Conservation (phyloP, 140 eudicot genomes). For the Senecio squalidus region DNA sequence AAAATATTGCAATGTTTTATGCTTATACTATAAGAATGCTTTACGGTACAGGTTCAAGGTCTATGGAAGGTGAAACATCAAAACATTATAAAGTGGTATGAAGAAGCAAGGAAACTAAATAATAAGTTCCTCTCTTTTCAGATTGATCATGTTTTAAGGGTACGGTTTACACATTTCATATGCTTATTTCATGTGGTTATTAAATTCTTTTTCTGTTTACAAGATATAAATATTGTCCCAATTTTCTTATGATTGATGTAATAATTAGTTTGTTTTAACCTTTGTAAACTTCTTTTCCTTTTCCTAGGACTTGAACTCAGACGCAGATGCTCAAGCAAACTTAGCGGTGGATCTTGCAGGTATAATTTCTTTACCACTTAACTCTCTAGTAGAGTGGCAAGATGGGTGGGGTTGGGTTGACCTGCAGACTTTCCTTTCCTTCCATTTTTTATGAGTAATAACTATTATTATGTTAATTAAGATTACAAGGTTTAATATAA, state of each 20-base stretch:
- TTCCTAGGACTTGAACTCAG: constrained; percentile 68
- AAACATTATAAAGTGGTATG: constrained; percentile 64
- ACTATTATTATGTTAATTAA: too few species aligned
- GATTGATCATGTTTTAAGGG: constrained; percentile 84
- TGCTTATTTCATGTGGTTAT: too few species aligned
- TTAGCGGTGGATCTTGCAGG: constrained; percentile 83
- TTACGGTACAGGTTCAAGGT: constrained; percentile 69
- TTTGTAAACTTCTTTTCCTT: background rate
- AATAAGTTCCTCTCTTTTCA: constrained; percentile 63
- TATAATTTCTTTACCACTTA: constrained; percentile 9
- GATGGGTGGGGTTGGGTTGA: background rate
- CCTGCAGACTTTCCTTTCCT: background rate
- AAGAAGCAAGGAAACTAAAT: constrained; percentile 76
- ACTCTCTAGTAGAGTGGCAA: background rate
- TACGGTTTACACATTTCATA: constrained; percentile 18
- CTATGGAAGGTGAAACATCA: constrained; percentile 79
- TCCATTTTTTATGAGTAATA: too few species aligned
- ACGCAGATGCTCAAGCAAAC: constrained; percentile 97
- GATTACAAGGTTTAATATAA: too few species aligned
- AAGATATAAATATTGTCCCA: too few species aligned
- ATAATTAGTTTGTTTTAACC: background rate
- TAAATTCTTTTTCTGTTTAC: too few species aligned
- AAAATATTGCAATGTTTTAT: background rate
- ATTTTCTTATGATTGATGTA: too few species aligned
- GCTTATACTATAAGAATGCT: background rate